Base-by-base conservation (phyloP, 331 rosid species). In the Prunus yedoensis region DNA sequence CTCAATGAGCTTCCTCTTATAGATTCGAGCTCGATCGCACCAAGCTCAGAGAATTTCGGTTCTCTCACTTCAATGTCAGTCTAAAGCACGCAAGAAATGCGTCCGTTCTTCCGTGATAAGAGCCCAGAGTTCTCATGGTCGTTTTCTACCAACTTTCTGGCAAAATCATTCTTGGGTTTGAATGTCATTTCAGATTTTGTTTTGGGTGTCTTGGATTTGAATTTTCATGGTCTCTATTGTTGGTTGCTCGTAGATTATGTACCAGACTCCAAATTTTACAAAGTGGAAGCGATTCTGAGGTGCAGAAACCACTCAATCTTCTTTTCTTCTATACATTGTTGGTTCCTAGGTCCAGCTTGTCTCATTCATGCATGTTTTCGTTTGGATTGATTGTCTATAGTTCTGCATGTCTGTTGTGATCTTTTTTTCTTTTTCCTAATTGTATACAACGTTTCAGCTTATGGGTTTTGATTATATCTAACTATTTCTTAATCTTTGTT, bases 241-340 rank as follows among this genome's bases (percentile, higher is more conserved):
- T 73, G 62, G 67, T 70, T 74, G 71, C 74, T 79, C 38, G 63
- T 81, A 86, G 97, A 70, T 49, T 89, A 87, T 83, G 57, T 77
- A 68, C 96, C 96, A 15, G 90, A 86, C 76, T 84, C 96, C 45
- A 53, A 94, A 67, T 92, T 90, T 82, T 94, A 90, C 87, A 90
- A 92, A 85, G 89, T 94, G 80, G 99, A 92, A 89, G 99, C 97
- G 12, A 89, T 94, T 85, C 81, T 94, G 71, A 89, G 97, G 98
- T 91, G 77, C 50, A 52, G 38, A 11, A 38, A 1, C 53, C 56
- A 51, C 66, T 30, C 59, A 28, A 9, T 2, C 70, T 28, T 68
- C 53, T 32, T 28, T 50, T 32, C 1, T 50, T 47, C 0, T 66
- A 62, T 63, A n/a, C 21, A 11, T 28, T 66, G 14, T 77, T 67